phyloP scores from a whole-genome alignment of 345 rosid genomes.

The Hevea brasiliensis region DNA sequence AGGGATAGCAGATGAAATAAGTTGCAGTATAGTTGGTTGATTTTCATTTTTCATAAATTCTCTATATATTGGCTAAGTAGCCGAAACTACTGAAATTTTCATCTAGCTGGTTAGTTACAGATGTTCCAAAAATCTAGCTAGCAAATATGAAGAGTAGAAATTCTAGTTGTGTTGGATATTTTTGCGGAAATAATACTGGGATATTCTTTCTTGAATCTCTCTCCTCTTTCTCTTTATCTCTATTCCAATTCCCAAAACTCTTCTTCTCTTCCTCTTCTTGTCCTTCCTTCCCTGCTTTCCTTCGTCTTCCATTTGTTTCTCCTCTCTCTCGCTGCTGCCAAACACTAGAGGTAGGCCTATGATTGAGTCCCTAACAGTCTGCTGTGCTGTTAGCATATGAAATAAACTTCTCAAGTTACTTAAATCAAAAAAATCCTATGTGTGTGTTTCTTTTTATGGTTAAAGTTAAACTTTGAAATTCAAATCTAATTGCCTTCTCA shows the following conservation, averaged over 20 bases:
- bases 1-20: background rate
- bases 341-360: background rate
- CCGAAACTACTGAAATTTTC: background rate
- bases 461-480: too few species aligned
- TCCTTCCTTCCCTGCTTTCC: background rate
- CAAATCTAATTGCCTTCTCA: background rate
- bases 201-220: too few species aligned
- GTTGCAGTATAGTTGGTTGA: background rate
- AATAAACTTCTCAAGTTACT: background rate
- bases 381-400: background rate
- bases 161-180: background rate
- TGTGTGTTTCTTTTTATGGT: background rate
- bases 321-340: background rate
- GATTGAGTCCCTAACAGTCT: background rate
- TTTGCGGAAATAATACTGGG: background rate
- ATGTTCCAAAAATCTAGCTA: background rate
- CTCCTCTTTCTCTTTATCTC: too few species aligned
- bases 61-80: background rate
- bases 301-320: background rate
- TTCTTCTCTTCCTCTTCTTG: too few species aligned
- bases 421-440: background rate
- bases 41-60: too few species aligned
- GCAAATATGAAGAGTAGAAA: background rate
- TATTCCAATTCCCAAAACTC: background rate
- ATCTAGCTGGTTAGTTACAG: background rate